Conservation (phyloP, 2,329 filamentous ascomycete species). For the Pestalotiopsis sp. region DNA sequence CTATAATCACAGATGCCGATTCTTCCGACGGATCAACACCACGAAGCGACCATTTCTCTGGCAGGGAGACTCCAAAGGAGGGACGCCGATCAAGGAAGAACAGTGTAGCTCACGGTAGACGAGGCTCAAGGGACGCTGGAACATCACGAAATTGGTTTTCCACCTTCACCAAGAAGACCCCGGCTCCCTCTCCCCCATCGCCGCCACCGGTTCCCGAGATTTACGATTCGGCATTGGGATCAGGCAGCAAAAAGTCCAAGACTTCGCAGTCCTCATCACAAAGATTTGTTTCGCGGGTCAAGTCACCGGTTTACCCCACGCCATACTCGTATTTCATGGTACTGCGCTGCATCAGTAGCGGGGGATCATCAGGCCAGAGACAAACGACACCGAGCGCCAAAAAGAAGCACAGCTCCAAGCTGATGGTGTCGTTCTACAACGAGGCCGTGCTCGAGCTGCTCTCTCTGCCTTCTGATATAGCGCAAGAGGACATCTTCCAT, state of each 20-base stretch:
- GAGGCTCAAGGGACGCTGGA: constrained; percentile 2
- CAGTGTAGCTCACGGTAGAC: constrained; percentile 12
- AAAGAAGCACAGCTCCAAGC: constrained; percentile 22
- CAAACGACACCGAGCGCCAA: constrained; percentile 15
- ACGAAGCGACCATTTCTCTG: constrained; percentile 13
- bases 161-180: constrained; percentile 7
- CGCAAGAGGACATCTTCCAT: constrained; percentile 53
- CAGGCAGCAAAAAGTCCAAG: constrained; percentile 1
- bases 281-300: constrained; percentile 12
- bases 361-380: neutral
- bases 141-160: constrained; percentile 13
- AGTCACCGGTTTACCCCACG: constrained; percentile 19
- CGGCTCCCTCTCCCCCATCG: constrained; percentile 7
- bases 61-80: constrained; percentile 8
- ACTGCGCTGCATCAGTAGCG: constrained; percentile 20
- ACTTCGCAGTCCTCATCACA: constrained; percentile 16
- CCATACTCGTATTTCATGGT: constrained; percentile 32
- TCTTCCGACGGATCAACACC: constrained; percentile 22
- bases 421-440: constrained; percentile 44
- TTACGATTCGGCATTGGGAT: neutral
- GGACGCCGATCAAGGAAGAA: constrained; percentile 9
- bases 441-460: constrained; percentile 47
- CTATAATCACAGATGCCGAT: constrained; percentile 27
- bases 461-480: constrained; percentile 38
- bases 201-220: constrained; percentile 12